These are phyloP conservation scores for Biancaea sappan DNA, from an alignment of 306 rosid genomes.

Conservation along the genomic window DNA sequence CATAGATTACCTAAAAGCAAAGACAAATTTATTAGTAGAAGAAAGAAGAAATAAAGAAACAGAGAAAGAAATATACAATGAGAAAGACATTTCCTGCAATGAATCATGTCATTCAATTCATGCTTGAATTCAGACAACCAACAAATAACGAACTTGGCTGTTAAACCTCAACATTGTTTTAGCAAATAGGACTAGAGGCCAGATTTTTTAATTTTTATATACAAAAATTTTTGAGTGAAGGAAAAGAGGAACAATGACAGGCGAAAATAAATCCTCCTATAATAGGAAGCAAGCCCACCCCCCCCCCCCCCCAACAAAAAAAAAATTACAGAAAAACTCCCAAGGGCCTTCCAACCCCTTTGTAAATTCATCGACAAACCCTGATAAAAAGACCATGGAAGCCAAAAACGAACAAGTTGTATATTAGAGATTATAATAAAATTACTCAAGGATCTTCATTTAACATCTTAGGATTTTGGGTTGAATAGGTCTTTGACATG, in stretches of 20 bases:
- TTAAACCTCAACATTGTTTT: conserved; percentile 4
- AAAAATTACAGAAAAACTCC: no score
- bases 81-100: conserved; percentile 6
- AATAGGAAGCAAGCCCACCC: neutral
- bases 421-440: no score
- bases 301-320: no score
- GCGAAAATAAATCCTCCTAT: neutral
- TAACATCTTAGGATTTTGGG: no score
- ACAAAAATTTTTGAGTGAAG: neutral
- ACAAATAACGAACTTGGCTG: neutral
- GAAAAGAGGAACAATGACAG: neutral
- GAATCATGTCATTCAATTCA: conserved; percentile 15
- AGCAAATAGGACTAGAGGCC: neutral
- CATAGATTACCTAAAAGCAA: conserved; percentile 81
- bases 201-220: neutral
- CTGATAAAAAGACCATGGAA: neutral
- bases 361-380: neutral
- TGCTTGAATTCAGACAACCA: conserved; percentile 16
- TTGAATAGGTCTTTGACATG: no score
- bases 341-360: neutral
- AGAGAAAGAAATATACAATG: neutral
- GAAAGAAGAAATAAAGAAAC: conserved; percentile 7
- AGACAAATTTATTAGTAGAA: conserved; percentile 4
- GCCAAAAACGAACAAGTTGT: neutral
- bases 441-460: no score